A percentile compares a stretch with the other conserved stretches of the same genome.
Evolutionary conservation across 2,329 filamentous ascomycete species (phyloP).

Genomic region (Zopfia rhizophila): DNA sequence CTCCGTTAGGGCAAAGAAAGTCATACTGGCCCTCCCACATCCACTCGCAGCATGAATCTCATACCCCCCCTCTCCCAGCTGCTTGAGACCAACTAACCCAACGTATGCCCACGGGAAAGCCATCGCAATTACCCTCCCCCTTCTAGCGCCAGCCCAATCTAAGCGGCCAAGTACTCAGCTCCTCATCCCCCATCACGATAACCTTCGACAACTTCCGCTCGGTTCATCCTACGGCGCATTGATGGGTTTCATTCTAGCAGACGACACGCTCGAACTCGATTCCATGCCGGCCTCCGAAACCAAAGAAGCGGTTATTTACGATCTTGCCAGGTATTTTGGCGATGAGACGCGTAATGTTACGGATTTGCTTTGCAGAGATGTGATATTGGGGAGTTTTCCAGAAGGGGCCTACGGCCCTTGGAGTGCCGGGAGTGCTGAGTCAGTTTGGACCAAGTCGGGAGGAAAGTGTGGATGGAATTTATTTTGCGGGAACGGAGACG

Average conservation of each 20-base stretch:
- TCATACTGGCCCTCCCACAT: conserved; percentile 62
- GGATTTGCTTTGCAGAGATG: conserved; percentile 35
- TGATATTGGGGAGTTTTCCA: conserved; percentile 32
- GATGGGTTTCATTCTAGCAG: conserved; percentile 34
- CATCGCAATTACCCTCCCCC: conserved; percentile 58
- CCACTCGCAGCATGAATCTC: conserved; percentile 58
- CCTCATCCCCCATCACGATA: conserved; percentile 19
- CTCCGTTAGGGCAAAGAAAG: conserved; percentile 53
- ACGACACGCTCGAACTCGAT: conserved; percentile 30
- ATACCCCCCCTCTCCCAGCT: conserved; percentile 61
- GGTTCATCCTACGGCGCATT: conserved; percentile 31
- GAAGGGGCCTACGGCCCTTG: conserved; percentile 30
- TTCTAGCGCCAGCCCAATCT: conserved; percentile 60
- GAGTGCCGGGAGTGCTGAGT: conserved; percentile 24
- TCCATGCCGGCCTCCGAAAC: conserved; percentile 2
- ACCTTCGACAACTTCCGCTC: conserved; percentile 34
- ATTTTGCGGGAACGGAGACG: conserved; percentile 67
- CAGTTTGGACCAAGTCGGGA: conserved; percentile 25
- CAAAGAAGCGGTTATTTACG: conserved; percentile 16
- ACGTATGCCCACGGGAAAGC: conserved; percentile 60
- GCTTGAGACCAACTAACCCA: conserved; percentile 52
- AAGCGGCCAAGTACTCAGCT: conserved; percentile 51
- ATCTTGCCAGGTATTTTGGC: conserved; percentile 29
- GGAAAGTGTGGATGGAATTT: conserved; percentile 50
- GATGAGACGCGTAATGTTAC: conserved; percentile 20